Evolutionary conservation across 2,329 filamentous ascomycete genomes (phyloP), one percentile per base, ranked within the genome.

Genomic region (Aspergillus carbonarius): DNA sequence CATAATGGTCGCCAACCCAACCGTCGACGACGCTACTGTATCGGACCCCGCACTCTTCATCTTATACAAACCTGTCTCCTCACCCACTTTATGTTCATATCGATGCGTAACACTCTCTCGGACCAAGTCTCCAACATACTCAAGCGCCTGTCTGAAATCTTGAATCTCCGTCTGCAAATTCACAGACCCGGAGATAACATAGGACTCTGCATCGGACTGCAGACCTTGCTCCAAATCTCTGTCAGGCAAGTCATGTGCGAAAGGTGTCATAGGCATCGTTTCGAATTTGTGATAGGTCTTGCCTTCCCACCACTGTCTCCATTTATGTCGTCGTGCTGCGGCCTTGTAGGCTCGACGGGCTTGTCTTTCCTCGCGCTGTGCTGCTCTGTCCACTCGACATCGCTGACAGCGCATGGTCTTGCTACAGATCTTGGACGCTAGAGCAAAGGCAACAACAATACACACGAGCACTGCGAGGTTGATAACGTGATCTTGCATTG

Each of bases 331-430:
- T 20, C 81, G 78, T 18, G 83, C 83, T 30, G 83, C 82, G 32
- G 79, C 76, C 44, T 78, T 79, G 64, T 86, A 86, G 7, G 80
- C 76, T 12, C 79, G 76, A 10, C 75, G 80, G 27, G 79, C 81
- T 30, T 78, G 74, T 52, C 83, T 78, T 69, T 86, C 83, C 72
- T 86, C 83, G 13, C 77, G 78, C 44, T 79, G 74, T 15, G 83
- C 82, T 8, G 81, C 78, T 25, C 82, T 76, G 58, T 85, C 83
- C 12, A 79, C 81, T 58, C 80, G 78, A 30, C 76, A 78, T 63
- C 79, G 78, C 60, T 78, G 84, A 61, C 79, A 79, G 17, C 63
- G 62, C 18, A 64, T 62, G 25, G 66, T 70, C 57, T 77, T 73
- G 23, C 76, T 76, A 55, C 82, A 74, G 42, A 79, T 72, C 5